These are phyloP conservation scores for Postia placenta DNA, from an alignment of 768 basidiomycete genomes.

Conservation along the genomic window DNA sequence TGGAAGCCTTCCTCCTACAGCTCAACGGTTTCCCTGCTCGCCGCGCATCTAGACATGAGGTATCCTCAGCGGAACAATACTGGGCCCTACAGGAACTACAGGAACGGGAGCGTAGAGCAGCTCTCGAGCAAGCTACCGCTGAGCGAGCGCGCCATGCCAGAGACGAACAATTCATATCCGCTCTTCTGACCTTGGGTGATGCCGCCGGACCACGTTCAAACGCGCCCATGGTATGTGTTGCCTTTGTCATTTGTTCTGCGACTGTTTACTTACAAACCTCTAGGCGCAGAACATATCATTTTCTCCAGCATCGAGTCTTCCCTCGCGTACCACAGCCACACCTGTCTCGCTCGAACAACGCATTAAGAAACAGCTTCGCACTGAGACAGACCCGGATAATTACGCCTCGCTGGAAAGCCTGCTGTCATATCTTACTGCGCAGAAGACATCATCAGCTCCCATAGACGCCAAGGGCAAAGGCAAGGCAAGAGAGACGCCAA, in stretches of 20 bases:
- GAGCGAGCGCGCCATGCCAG: not conserved
- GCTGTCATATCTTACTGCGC: not conserved
- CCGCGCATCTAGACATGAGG: too few species aligned
- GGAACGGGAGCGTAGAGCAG: constrained; percentile 5
- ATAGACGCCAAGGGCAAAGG: constrained; percentile 17
- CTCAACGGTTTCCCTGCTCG: too few species aligned
- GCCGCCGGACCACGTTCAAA: too few species aligned
- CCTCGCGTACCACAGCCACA: too few species aligned
- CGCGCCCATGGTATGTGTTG: too few species aligned
- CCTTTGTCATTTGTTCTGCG: too few species aligned
- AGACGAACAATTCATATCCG: not conserved
- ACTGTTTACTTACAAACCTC: too few species aligned
- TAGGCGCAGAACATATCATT: too few species aligned
- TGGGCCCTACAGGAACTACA: too few species aligned
- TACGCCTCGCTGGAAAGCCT: constrained; percentile 2
- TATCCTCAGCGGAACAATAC: too few species aligned
- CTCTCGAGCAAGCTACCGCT: constrained; percentile 1
- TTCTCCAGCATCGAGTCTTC: too few species aligned
- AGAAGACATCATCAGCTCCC: not conserved
- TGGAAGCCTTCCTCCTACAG: not conserved
- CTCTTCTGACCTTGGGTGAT: not conserved
- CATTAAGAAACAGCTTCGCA: not conserved
- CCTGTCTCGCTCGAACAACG: not conserved
- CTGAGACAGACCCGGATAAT: not conserved
- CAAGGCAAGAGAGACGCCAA: constrained; percentile 12